phyloP scores from a whole-genome alignment of 78 protist species.

The Dictyostelium citrinum region DNA sequence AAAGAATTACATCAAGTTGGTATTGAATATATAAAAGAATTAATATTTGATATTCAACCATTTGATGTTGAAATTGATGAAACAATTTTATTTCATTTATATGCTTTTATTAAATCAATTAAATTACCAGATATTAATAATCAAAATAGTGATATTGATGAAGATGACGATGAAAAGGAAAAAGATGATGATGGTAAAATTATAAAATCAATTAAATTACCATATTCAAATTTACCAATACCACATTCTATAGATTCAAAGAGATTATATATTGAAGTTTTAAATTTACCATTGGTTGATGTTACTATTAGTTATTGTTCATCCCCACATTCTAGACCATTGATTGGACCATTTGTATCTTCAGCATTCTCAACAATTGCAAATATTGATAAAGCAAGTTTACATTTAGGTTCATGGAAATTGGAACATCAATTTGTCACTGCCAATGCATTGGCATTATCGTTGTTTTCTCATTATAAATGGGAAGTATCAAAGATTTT shows the following conservation, averaged over 20 bases:
- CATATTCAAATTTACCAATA: constrained; percentile 20
- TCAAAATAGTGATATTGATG: not conserved
- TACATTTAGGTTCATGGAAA: constrained; percentile 27
- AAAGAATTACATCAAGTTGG: constrained; percentile 13
- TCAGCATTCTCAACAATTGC: constrained; percentile 1
- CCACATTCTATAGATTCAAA: constrained; percentile 46
- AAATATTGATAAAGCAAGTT: constrained; percentile 59
- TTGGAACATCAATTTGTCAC: constrained; percentile 36
- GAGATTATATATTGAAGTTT: constrained; percentile 40
- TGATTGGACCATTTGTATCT: constrained; percentile 34
- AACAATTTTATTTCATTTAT: constrained; percentile 1
- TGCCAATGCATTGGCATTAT: not conserved
- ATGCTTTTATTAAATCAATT: constrained; percentile 4
- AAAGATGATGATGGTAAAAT: not conserved
- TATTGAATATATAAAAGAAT: constrained; percentile 57
- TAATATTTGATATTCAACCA: constrained; percentile 38
- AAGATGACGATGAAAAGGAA: not conserved
- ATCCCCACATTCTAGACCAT: constrained; percentile 8
- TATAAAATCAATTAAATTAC: not conserved
- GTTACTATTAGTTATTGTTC: constrained; percentile 36
- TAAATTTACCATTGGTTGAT: constrained; percentile 6
- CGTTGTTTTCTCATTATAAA: constrained; percentile 14
- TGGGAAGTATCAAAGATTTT: constrained; percentile 35
- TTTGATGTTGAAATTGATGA: constrained; percentile 54
- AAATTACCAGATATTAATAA: not conserved